Evolutionary conservation across 1,284 basidiomycete species (phyloP).

Genomic region (Cryptococcus sp.): DNA sequence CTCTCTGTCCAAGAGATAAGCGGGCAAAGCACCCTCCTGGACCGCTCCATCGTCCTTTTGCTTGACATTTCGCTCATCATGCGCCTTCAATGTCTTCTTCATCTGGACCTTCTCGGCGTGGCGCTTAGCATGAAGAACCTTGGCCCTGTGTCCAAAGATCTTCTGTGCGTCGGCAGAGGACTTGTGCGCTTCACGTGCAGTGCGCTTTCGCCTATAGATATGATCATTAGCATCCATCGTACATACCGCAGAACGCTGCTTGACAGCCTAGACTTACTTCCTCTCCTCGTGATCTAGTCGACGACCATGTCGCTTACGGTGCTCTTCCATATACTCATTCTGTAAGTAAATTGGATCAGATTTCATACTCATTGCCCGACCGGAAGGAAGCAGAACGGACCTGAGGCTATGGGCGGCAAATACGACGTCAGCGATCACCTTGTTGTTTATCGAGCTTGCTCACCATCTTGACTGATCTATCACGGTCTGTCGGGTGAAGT

Average conservation of each 20-base stretch:
- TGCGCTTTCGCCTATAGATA: conserved; percentile 77
- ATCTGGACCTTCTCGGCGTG: conserved; percentile 98
- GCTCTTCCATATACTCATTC: conserved; percentile 56
- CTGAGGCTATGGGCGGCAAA: conserved; percentile 40
- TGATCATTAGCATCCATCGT: not conserved
- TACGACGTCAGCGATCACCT: conserved; percentile 8
- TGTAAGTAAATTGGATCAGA: conserved; percentile 15
- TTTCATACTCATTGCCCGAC: not conserved
- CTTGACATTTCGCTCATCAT: conserved; percentile 98
- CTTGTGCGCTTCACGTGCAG: conserved; percentile 88
- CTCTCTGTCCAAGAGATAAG: conserved; percentile 95
- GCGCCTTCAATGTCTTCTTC: conserved; percentile 98
- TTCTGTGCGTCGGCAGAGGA: conserved; percentile 87
- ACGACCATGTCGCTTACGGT: conserved; percentile 53
- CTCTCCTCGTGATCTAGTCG: conserved; percentile 53
- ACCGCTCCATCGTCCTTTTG: conserved; percentile 78
- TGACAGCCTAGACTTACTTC: conserved; percentile 36
- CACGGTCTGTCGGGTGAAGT: conserved; percentile 7
- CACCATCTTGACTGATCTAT: conserved; percentile 28
- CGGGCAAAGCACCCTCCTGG: conserved; percentile 85
- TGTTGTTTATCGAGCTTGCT: not conserved
- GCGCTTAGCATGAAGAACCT: conserved; percentile 92
- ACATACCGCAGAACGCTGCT: not conserved
- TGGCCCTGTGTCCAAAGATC: conserved; percentile 95
- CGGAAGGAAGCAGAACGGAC: conserved; percentile 22